Conservation (phyloP, 768 basidiomycete species). For the Leccinum broughii region DNA sequence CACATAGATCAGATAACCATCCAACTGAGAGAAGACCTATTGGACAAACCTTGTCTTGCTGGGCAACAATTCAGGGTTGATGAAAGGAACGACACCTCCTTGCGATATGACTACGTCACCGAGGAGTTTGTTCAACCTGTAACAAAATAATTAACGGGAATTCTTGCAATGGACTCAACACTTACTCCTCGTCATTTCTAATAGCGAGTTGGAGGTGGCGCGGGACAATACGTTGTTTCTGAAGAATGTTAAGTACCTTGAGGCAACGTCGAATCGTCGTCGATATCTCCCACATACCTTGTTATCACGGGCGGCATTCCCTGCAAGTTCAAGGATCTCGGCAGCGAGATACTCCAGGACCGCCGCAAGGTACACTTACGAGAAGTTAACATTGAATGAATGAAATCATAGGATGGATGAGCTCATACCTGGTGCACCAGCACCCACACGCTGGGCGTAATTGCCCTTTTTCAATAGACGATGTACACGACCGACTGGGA, state of each 20-base stretch:
- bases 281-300: conserved; percentile 20
- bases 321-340: conserved; percentile 91
- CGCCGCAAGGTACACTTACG: conserved; percentile 80
- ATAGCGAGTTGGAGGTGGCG: conserved; percentile 92
- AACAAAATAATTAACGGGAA: neutral
- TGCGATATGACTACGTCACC: conserved; percentile 88
- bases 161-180: neutral
- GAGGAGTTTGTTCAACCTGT: conserved; percentile 74
- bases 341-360: conserved; percentile 92
- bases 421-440: conserved; percentile 75
- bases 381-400: neutral
- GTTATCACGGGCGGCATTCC: conserved; percentile 61
- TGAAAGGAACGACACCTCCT: conserved; percentile 80
- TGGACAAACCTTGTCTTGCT: conserved; percentile 30
- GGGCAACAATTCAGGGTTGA: conserved; percentile 46
- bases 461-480: conserved; percentile 86
- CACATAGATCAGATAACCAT: conserved; percentile 6
- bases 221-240: conserved; percentile 94
- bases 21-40: neutral
- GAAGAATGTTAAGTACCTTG: neutral
- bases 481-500: conserved; percentile 92
- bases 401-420: conserved; percentile 11
- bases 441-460: conserved; percentile 86
- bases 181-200: conserved; percentile 85
- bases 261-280: no score